Conservation (phyloP, 1,139 yeast genomes). For the Debaryomyces singareniensis region DNA sequence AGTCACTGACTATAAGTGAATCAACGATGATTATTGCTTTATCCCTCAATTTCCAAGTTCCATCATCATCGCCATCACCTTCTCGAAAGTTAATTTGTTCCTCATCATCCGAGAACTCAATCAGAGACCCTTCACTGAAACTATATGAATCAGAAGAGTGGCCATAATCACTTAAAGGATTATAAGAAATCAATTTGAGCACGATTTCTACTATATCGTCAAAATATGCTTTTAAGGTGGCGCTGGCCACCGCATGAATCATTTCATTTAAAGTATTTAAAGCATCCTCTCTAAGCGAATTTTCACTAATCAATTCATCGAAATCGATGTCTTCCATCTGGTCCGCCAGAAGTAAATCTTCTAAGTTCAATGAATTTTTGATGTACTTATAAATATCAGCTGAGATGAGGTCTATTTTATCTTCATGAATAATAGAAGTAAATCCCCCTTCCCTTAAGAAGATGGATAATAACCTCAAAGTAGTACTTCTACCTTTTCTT, state of each 20-base stretch:
- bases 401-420: neutral
- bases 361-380: constrained; percentile 15
- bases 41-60: constrained; percentile 66
- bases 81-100: constrained; percentile 22
- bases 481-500: neutral
- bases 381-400: neutral
- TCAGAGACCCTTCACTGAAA: constrained; percentile 38
- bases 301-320: constrained; percentile 28
- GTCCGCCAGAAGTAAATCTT: constrained; percentile 23
- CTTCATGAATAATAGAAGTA: neutral
- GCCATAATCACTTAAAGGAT: constrained; percentile 44
- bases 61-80: constrained; percentile 39
- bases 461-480: neutral
- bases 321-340: constrained; percentile 42
- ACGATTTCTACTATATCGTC: constrained; percentile 26
- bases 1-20: too few relatives aligned
- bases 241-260: constrained; percentile 13
- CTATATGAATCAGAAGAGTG: constrained; percentile 31
- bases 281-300: constrained; percentile 41
- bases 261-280: constrained; percentile 35
- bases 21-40: too few relatives aligned
- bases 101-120: constrained; percentile 37
- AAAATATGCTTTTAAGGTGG: constrained; percentile 15
- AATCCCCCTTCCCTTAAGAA: neutral
- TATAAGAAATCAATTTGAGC: constrained; percentile 43